Percentiles rank a stretch among this genome's conserved stretches.
Evolutionary conservation across 2,329 filamentous ascomycete genomes (phyloP).

Genomic region (Sarocladiaceae sp.): DNA sequence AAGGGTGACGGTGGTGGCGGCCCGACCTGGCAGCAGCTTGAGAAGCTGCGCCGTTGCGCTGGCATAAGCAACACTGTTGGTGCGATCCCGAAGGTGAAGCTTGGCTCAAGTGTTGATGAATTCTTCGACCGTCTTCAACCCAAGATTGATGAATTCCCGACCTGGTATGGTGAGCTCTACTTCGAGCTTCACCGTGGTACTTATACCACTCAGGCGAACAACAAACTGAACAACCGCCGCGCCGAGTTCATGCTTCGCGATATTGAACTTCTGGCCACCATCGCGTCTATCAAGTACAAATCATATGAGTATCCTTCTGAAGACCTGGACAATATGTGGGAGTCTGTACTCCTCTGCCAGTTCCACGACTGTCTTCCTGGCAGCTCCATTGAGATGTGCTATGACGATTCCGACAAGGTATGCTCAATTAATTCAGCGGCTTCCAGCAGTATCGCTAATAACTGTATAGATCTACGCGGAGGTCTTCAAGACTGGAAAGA

Average conservation of each 20-base stretch:
- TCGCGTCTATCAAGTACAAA: slow-evolving; percentile 70
- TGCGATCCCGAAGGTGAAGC: slow-evolving; percentile 74
- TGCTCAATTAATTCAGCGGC: slow-evolving; percentile 14
- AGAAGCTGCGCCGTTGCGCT: slow-evolving; percentile 89
- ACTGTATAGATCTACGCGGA: slow-evolving; percentile 65
- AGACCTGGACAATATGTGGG: slow-evolving; percentile 96
- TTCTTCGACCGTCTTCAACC: slow-evolving; percentile 85
- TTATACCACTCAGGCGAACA: slow-evolving; percentile 96
- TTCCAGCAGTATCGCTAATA: slow-evolving; percentile 12
- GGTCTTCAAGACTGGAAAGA: slow-evolving; percentile 73
- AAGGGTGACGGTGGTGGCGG: slow-evolving; percentile 96
- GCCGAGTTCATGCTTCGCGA: slow-evolving; percentile 82
- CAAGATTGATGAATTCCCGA: slow-evolving; percentile 75
- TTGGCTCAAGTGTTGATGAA: slow-evolving; percentile 87
- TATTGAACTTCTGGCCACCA: slow-evolving; percentile 80
- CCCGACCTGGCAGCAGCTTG: slow-evolving; percentile 87
- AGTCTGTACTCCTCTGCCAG: slow-evolving; percentile 84
- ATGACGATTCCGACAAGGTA: slow-evolving; percentile 86
- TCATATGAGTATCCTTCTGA: slow-evolving; percentile 88
- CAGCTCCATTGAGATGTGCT: slow-evolving; percentile 96
- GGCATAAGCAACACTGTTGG: slow-evolving; percentile 87
- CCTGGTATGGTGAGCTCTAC: slow-evolving; percentile 98
- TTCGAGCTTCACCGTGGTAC: slow-evolving; percentile 96
- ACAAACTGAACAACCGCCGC: slow-evolving; percentile 89
- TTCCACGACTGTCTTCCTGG: slow-evolving; percentile 97